Conservation (phyloP, 306 rosid genomes). For the Abrus precatorius region DNA sequence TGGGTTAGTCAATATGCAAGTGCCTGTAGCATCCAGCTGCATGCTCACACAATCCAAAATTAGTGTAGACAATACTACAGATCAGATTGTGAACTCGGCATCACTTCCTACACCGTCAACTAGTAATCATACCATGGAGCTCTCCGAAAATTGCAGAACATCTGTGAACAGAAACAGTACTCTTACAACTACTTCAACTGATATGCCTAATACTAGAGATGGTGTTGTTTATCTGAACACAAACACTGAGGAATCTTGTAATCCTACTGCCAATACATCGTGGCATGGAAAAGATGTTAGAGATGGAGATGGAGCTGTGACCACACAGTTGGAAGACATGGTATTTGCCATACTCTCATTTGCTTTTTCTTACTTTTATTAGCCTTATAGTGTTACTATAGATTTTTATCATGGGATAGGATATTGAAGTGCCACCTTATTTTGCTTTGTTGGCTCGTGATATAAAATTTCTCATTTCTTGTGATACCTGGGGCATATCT, state of each 20-base stretch:
- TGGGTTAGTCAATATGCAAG: constrained; percentile 55
- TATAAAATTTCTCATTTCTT: constrained; percentile 22
- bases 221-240: constrained; percentile 45
- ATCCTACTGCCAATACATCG: constrained; percentile 49
- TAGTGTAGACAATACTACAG: constrained; percentile 53
- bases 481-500: background rate
- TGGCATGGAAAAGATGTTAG: constrained; percentile 59
- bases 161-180: constrained; percentile 49
- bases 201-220: constrained; percentile 53
- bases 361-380: constrained; percentile 28
- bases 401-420: constrained; percentile 38
- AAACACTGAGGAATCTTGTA: constrained; percentile 54
- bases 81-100: constrained; percentile 49
- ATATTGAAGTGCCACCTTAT: constrained; percentile 35
- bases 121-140: constrained; percentile 55
- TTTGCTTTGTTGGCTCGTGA: constrained; percentile 36
- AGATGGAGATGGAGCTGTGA: constrained; percentile 61
- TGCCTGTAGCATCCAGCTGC: constrained; percentile 58
- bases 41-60: constrained; percentile 58
- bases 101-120: constrained; percentile 51
- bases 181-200: constrained; percentile 48
- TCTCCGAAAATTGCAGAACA: constrained; percentile 55
- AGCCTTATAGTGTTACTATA: constrained; percentile 9
- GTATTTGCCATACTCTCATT: constrained; percentile 57
- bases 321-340: constrained; percentile 64